phyloP scores from a whole-genome alignment of 192 early-diverging fungal species.

The Chytriomyces sp. region DNA sequence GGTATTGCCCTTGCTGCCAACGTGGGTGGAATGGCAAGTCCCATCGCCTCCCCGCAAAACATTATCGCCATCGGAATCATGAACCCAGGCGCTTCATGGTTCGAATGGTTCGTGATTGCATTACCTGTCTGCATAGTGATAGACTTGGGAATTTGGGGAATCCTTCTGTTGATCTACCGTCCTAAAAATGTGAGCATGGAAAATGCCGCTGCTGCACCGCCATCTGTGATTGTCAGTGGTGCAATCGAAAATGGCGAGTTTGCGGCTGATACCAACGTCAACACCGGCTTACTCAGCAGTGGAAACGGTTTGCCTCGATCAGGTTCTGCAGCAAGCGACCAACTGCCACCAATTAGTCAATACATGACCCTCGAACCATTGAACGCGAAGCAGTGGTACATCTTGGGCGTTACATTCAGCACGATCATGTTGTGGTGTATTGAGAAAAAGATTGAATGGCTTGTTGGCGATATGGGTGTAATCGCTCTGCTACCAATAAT shows the following conservation, averaged over 20 bases:
- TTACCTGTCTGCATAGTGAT: constrained; percentile 83
- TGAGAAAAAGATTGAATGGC: constrained; percentile 70
- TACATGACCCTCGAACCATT: constrained; percentile 32
- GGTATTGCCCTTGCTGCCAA: constrained; percentile 98
- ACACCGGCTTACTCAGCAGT: not conserved
- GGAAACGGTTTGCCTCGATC: not conserved
- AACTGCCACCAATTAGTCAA: constrained; percentile 19
- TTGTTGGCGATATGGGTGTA: constrained; percentile 95
- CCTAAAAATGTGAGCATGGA: constrained; percentile 47
- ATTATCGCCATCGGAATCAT: constrained; percentile 94
- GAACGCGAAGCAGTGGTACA: constrained; percentile 75
- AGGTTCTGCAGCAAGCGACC: not conserved
- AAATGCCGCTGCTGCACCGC: not conserved
- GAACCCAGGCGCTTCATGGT: constrained; percentile 86
- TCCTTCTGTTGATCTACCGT: constrained; percentile 80
- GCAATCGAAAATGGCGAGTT: not conserved
- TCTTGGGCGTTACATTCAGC: constrained; percentile 69
- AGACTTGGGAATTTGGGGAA: constrained; percentile 81
- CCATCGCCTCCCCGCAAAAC: constrained; percentile 97
- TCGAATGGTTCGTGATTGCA: constrained; percentile 87
- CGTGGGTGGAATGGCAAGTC: constrained; percentile 96
- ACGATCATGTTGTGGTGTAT: constrained; percentile 93
- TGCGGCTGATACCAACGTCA: not conserved
- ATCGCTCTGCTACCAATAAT: constrained; percentile 92
- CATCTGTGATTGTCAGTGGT: not conserved